Conservation (phyloP, 371 early-diverging fungal genomes). For the Rhizopus delemar region DNA sequence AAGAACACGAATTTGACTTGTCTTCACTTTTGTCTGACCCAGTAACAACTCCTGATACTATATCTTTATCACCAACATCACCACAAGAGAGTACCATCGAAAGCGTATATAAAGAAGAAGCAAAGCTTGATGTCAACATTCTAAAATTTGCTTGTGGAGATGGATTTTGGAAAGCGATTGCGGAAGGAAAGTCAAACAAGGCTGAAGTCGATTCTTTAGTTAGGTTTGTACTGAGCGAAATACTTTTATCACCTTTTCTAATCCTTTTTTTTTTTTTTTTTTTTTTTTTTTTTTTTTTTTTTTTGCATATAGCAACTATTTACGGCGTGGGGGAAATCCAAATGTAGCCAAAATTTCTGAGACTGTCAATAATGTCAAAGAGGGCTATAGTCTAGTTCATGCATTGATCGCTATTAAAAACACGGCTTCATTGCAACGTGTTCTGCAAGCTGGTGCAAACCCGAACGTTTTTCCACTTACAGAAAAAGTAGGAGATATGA, state of each 20-base stretch:
- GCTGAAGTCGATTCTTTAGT: slow-evolving; percentile 32
- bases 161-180: slow-evolving; percentile 49
- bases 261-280: background rate
- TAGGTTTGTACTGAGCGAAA: slow-evolving; percentile 20
- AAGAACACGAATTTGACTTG: slow-evolving; percentile 13
- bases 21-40: slow-evolving; percentile 4
- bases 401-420: slow-evolving; percentile 39
- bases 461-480: slow-evolving; percentile 32
- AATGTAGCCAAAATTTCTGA: slow-evolving; percentile 47
- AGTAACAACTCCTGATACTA: slow-evolving; percentile 1
- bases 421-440: slow-evolving; percentile 25
- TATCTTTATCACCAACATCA: slow-evolving; percentile 1
- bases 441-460: slow-evolving; percentile 43
- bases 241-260: background rate
- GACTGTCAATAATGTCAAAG: slow-evolving; percentile 37
- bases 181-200: slow-evolving; percentile 30
- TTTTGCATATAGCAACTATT: slow-evolving; percentile 33
- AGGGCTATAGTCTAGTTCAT: slow-evolving; percentile 49
- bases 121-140: background rate
- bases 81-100: background rate
- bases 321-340: slow-evolving; percentile 47
- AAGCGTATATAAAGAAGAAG: background rate
- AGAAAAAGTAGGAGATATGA: slow-evolving; percentile 16
- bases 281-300: background rate
- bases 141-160: slow-evolving; percentile 43